A percentile compares a stretch with the other conserved stretches of the same genome.
Evolutionary conservation across 768 basidiomycete species (phyloP).

Genomic region (Mycena indigotica): DNA sequence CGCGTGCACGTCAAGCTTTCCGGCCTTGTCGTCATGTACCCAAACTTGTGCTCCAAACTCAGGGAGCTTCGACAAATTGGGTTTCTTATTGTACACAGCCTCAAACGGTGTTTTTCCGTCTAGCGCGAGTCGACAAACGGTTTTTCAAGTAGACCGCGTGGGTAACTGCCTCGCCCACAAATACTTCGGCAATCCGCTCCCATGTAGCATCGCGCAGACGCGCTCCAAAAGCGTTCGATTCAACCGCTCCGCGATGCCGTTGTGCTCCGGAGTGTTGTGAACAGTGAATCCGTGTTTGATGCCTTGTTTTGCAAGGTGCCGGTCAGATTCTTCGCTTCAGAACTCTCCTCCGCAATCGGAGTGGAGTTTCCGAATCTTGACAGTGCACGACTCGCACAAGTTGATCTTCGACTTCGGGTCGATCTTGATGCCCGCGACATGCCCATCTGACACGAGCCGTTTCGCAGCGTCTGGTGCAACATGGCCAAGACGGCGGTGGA

Average conservation of each 20-base stretch:
- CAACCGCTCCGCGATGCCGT: constrained; percentile 32
- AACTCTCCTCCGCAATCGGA: constrained; percentile 35
- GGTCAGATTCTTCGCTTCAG: constrained; percentile 22
- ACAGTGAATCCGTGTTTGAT: constrained; percentile 23
- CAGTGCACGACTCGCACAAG: constrained; percentile 33
- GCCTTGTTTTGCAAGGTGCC: constrained; percentile 22
- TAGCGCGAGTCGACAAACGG: not conserved
- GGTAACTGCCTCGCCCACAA: constrained; percentile 3
- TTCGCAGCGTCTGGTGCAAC: constrained; percentile 23
- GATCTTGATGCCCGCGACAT: constrained; percentile 27
- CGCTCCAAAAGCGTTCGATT: constrained; percentile 30
- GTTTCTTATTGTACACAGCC: not conserved
- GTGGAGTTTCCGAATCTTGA: constrained; percentile 28
- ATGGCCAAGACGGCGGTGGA: constrained; percentile 32
- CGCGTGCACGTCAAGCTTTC: constrained; percentile 26
- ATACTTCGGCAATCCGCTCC: constrained; percentile 5
- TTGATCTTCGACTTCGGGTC: constrained; percentile 22
- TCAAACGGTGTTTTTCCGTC: constrained; percentile 1
- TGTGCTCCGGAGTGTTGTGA: constrained; percentile 20
- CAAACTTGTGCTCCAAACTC: constrained; percentile 30
- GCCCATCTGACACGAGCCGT: constrained; percentile 23
- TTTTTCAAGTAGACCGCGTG: constrained; percentile 3
- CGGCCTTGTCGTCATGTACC: not conserved
- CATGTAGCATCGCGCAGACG: constrained; percentile 32
- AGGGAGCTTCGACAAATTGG: not conserved